Evolutionary conservation across 1,284 basidiomycete species (phyloP), one percentile per base, ranked within the genome.

Genomic region (Puccinia triticina): DNA sequence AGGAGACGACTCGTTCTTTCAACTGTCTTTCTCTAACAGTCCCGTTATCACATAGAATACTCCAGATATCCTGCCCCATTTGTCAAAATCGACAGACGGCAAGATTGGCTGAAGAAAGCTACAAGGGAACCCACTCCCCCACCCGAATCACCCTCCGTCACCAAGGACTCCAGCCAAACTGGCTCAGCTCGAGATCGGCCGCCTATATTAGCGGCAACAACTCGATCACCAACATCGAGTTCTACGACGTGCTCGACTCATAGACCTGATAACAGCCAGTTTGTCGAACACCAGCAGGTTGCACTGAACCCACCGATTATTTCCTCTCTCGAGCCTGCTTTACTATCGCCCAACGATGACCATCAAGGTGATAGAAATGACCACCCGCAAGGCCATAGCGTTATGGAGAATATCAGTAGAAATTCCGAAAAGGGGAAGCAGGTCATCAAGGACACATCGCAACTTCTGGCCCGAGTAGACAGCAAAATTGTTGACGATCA

Each of bases 21-120:
- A 7, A 57, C 55, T n/a, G 55, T 26, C 55, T 26, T 57, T 8
- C 21, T 37, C 21, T 16, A 4, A 67, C 23, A 72, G 69, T 29
- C 29, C 10, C 40, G 69, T 48, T 72, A 72, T 23, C 69, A 72
- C 12, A 72, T 72, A 8, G 43, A 32, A 48, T 72, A 72, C 26
- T 72, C 69, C 37, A 72, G 69, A 72, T 72, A 72, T 26, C 69
- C 69, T 21, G 69, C 48, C 14, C 69, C 69, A 48, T 72, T 72
- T 26, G 21, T 50, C 26, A 72, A 48, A 50, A 32, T 40, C 43
- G 69, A 72, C 26, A 46, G 69, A 29, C 69, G 69, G 40, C 40
- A 43, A 40, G 43, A 72, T 50, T 72, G 69, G 69, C n/a, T 72
- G 8, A 46, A 43, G 43, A 72, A 50, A 72, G 48, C 48, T 48